These are phyloP conservation scores for Salix suchowensis DNA, from an alignment of 345 rosid genomes.

Conservation along the genomic window DNA sequence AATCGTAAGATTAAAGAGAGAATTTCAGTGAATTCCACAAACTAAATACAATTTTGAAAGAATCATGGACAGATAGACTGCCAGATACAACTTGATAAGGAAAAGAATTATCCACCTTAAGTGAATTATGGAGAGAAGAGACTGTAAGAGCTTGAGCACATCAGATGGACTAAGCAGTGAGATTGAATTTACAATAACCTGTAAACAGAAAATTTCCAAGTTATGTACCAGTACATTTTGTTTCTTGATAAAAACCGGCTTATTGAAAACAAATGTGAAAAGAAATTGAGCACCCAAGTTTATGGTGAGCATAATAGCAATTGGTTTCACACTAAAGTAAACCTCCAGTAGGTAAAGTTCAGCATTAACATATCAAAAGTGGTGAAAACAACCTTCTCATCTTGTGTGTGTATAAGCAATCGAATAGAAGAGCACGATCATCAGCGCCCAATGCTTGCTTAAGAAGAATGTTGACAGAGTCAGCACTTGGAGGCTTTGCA, in stretches of 20 bases:
- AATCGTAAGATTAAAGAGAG: neutral
- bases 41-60: neutral
- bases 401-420: slow-evolving; percentile 85
- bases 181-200: slow-evolving; percentile 86
- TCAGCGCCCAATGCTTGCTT: slow-evolving; percentile 87
- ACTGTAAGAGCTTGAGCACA: slow-evolving; percentile 68
- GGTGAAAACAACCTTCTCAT: slow-evolving; percentile 57
- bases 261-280: neutral
- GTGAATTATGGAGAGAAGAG: slow-evolving; percentile 66
- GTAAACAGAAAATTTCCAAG: slow-evolving; percentile 11
- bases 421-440: slow-evolving; percentile 77
- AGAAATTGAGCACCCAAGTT: neutral
- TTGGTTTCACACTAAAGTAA: neutral
- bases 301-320: neutral
- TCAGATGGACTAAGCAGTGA: slow-evolving; percentile 64
- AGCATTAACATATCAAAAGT: neutral
- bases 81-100: neutral
- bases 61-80: neutral
- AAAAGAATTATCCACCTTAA: slow-evolving; percentile 48
- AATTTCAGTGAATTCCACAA: neutral
- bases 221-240: neutral
- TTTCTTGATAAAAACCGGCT: neutral
- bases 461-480: slow-evolving; percentile 73
- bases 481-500: slow-evolving; percentile 76
- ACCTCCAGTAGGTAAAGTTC: neutral